Conservation (phyloP, 805 yeast genomes). For the Lipomyces kockii region DNA sequence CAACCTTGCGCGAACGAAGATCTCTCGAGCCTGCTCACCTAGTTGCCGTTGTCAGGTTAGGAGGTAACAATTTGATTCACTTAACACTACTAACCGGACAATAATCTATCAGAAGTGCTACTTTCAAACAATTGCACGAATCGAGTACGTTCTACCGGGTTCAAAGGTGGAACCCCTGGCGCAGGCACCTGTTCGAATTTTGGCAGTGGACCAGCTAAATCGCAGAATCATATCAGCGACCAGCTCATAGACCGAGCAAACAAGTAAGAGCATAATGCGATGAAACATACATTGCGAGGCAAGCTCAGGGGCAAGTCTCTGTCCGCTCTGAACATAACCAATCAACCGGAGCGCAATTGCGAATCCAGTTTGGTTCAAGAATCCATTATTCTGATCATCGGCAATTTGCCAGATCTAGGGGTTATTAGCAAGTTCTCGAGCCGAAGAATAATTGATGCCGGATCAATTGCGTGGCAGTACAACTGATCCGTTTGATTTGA, state of each 20-base stretch:
- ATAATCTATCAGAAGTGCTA: constrained; percentile 16
- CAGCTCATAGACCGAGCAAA: neutral
- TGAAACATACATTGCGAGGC: constrained; percentile 48
- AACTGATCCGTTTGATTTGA: neutral
- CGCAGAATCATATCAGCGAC: constrained; percentile 21
- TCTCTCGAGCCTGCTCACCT: constrained; percentile 76
- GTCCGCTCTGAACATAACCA: constrained; percentile 82
- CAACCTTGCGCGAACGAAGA: constrained; percentile 85
- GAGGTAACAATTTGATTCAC: neutral
- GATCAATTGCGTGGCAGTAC: neutral
- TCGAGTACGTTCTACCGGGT: constrained; percentile 46
- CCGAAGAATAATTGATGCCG: neutral
- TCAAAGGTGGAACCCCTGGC: constrained; percentile 44
- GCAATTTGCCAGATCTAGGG: constrained; percentile 83
- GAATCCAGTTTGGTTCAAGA: constrained; percentile 78
- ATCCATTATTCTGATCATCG: constrained; percentile 88
- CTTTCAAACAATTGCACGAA: constrained; percentile 41
- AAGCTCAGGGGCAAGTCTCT: constrained; percentile 57
- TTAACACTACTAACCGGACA: constrained; percentile 17
- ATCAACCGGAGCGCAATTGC: constrained; percentile 85
- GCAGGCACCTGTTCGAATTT: constrained; percentile 51
- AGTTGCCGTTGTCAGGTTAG: neutral
- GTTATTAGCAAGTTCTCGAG: neutral
- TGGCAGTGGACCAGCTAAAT: constrained; percentile 65
- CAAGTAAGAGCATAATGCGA: constrained; percentile 7